Evolutionary conservation across 2,329 filamentous ascomycete genomes (phyloP).

Genomic region (Shiraia bambusicola): DNA sequence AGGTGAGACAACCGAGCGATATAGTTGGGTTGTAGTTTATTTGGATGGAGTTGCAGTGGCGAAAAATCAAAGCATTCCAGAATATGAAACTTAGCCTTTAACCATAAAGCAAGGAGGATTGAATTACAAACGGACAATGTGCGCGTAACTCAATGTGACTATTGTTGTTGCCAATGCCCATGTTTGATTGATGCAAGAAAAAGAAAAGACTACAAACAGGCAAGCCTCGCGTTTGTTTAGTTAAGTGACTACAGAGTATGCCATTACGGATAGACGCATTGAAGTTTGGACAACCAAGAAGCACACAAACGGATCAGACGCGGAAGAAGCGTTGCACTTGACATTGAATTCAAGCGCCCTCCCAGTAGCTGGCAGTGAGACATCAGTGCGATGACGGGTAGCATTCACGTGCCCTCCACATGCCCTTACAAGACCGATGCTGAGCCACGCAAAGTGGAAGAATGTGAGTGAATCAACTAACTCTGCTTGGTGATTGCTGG

Average conservation of each 20-base stretch:
- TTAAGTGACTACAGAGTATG: neutral
- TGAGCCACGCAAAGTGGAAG: slow-evolving; percentile 1
- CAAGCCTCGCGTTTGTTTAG: slow-evolving; percentile 2
- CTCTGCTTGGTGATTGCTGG: slow-evolving; percentile 1
- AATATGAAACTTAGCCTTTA: neutral
- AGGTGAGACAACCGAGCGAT: neutral
- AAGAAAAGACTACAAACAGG: neutral
- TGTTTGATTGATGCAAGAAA: neutral
- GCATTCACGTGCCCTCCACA: slow-evolving; percentile 17
- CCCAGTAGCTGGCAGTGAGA: neutral
- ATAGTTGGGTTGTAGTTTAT: neutral
- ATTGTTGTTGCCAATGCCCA: neutral
- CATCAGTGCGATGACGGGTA: slow-evolving; percentile 15
- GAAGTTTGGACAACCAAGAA: slow-evolving; percentile 6
- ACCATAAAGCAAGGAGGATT: neutral
- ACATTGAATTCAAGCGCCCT: no score
- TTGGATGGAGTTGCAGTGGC: slow-evolving; percentile 6
- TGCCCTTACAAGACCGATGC: slow-evolving; percentile 2
- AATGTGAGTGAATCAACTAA: neutral
- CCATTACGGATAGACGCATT: neutral
- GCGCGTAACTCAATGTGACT: no score
- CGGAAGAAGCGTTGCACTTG: neutral
- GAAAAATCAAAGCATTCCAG: slow-evolving; percentile 6
- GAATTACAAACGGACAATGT: neutral
- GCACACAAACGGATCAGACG: slow-evolving; percentile 7